Conservation (phyloP, 345 rosid genomes). For the Eucalyptus melliodora region DNA sequence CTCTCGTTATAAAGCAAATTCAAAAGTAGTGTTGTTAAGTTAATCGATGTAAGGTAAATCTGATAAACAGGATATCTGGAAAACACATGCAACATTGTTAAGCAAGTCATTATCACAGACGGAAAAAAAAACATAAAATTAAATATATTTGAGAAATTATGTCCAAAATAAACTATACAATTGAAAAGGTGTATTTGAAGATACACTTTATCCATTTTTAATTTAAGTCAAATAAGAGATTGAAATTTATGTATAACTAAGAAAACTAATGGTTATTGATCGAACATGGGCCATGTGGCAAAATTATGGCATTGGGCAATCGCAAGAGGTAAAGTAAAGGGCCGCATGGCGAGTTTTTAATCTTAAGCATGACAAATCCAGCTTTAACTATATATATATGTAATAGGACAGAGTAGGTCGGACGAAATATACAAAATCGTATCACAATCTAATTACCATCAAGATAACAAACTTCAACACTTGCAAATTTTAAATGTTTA, state of each 20-base stretch:
- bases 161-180: not conserved
- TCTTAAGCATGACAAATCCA: not conserved
- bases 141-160: not conserved
- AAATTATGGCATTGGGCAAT: not conserved
- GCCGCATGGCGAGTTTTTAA: not conserved
- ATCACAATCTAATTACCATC: not conserved
- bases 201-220: not conserved
- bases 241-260: not conserved
- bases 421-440: not conserved
- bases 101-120: not conserved
- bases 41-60: not conserved
- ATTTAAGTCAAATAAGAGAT: not conserved
- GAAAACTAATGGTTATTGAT: not conserved
- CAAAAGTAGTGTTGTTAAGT: not conserved
- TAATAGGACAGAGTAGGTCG: not conserved
- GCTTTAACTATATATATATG: not conserved
- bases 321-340: not conserved
- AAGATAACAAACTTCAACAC: not conserved
- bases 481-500: not conserved
- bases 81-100: not conserved
- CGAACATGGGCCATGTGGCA: accelerated
- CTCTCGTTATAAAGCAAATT: not conserved
- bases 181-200: not conserved
- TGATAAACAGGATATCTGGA: not conserved
- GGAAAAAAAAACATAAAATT: not conserved